Conservation (phyloP, 768 basidiomycete genomes). For the Lentinula raphanica region DNA sequence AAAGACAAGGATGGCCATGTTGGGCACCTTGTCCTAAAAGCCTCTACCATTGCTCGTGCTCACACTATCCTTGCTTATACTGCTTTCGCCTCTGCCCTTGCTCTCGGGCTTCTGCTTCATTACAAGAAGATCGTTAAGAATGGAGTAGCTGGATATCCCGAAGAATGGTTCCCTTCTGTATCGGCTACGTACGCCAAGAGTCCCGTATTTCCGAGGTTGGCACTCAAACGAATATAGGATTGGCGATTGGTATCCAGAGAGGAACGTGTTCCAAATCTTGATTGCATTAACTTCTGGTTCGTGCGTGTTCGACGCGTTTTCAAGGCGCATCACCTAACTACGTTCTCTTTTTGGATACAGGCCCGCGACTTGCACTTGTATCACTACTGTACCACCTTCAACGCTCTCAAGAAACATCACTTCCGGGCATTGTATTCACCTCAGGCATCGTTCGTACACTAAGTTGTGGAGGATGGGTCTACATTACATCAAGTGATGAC, state of each 20-base stretch:
- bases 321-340: neutral
- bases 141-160: slow-evolving; percentile 71
- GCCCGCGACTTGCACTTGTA: slow-evolving; percentile 71
- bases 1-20: neutral
- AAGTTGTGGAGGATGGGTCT: slow-evolving; percentile 89
- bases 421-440: slow-evolving; percentile 50
- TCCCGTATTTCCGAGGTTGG: neutral
- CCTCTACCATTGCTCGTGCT: slow-evolving; percentile 49
- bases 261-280: slow-evolving; percentile 79
- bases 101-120: slow-evolving; percentile 63
- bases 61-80: slow-evolving; percentile 63
- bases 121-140: slow-evolving; percentile 86
- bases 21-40: slow-evolving; percentile 28
- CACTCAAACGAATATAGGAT: slow-evolving; percentile 42
- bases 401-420: slow-evolving; percentile 32
- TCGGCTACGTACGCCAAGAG: slow-evolving; percentile 61
- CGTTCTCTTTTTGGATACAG: slow-evolving; percentile 23
- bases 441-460: slow-evolving; percentile 70
- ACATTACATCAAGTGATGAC: slow-evolving; percentile 78
- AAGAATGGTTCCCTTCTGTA: slow-evolving; percentile 91
- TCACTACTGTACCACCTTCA: slow-evolving; percentile 59
- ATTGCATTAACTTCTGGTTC: slow-evolving; percentile 79
- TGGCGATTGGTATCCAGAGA: slow-evolving; percentile 87
- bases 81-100: slow-evolving; percentile 63
- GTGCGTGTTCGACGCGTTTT: slow-evolving; percentile 9